These are phyloP conservation scores for Botrytis tulipae DNA, from an alignment of 2,329 filamentous ascomycete genomes.

Conservation along the genomic window DNA sequence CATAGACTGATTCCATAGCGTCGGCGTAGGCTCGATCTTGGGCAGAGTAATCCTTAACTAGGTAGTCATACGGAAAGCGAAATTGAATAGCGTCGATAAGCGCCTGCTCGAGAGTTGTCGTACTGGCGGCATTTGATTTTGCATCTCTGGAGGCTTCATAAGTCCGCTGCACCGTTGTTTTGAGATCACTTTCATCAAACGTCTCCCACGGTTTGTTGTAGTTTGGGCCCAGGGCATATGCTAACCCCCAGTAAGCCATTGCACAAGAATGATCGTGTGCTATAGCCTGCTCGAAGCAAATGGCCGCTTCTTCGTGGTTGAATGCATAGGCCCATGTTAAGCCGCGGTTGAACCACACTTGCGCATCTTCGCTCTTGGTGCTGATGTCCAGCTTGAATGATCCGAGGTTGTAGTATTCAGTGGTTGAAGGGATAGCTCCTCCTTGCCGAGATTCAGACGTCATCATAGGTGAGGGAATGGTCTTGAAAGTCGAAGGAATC, in stretches of 20 bases:
- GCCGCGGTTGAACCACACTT: slow-evolving; percentile 69
- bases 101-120: slow-evolving; percentile 55
- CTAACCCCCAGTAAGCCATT: slow-evolving; percentile 68
- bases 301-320: slow-evolving; percentile 69
- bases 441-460: too few relatives aligned
- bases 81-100: slow-evolving; percentile 61
- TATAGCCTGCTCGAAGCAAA: slow-evolving; percentile 63
- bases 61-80: slow-evolving; percentile 58
- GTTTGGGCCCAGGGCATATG: slow-evolving; percentile 72
- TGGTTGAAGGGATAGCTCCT: background rate
- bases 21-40: slow-evolving; percentile 61
- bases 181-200: slow-evolving; percentile 62
- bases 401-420: slow-evolving; percentile 52
- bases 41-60: slow-evolving; percentile 48
- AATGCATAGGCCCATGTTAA: slow-evolving; percentile 74
- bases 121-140: slow-evolving; percentile 44
- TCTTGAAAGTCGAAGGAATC: too few relatives aligned
- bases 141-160: slow-evolving; percentile 48
- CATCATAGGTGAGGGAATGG: too few relatives aligned
- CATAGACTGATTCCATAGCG: slow-evolving; percentile 58
- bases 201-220: slow-evolving; percentile 76
- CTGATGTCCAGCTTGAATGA: slow-evolving; percentile 54
- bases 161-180: slow-evolving; percentile 43
- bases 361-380: slow-evolving; percentile 50
- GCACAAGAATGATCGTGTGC: slow-evolving; percentile 52